Percentiles rank a stretch among this genome's conserved stretches.
phyloP scores from a whole-genome alignment of 1,139 yeast species.

The Meyerozyma sp. region DNA sequence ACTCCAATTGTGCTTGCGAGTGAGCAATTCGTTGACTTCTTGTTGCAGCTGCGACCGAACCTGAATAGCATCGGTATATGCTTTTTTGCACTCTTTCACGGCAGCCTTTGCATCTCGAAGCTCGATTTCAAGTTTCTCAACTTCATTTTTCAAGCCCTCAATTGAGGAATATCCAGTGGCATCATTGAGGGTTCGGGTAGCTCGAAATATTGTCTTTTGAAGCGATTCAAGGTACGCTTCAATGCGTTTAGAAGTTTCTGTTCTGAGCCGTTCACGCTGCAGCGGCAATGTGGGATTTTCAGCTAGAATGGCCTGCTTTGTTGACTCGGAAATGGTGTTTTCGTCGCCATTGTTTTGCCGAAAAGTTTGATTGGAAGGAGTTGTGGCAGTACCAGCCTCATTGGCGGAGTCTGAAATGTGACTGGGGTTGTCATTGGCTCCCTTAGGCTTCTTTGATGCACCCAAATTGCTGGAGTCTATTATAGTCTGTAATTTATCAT shows the following conservation, averaged over 20 bases:
- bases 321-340: neutral
- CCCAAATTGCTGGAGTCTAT: neutral
- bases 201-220: conserved; percentile 61
- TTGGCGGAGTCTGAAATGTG: no score
- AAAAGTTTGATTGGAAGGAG: neutral
- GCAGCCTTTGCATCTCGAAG: conserved; percentile 44
- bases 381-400: no score
- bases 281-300: neutral
- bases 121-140: conserved; percentile 46
- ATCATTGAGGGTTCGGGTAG: conserved; percentile 76
- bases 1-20: conserved; percentile 80
- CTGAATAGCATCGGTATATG: conserved; percentile 60
- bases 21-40: conserved; percentile 82
- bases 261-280: neutral
- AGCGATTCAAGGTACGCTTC: conserved; percentile 55
- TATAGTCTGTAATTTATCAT: neutral
- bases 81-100: conserved; percentile 46
- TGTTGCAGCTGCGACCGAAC: conserved; percentile 69
- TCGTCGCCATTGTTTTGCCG: neutral
- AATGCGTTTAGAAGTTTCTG: conserved; percentile 22
- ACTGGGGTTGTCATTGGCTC: neutral
- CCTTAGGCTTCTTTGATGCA: neutral
- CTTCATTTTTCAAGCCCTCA: conserved; percentile 61
- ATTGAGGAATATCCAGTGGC: conserved; percentile 89
- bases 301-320: neutral